Evolutionary conservation across 2,329 filamentous ascomycete genomes (phyloP), one percentile per base, ranked within the genome.

Genomic region (Aspergillus sp.): DNA sequence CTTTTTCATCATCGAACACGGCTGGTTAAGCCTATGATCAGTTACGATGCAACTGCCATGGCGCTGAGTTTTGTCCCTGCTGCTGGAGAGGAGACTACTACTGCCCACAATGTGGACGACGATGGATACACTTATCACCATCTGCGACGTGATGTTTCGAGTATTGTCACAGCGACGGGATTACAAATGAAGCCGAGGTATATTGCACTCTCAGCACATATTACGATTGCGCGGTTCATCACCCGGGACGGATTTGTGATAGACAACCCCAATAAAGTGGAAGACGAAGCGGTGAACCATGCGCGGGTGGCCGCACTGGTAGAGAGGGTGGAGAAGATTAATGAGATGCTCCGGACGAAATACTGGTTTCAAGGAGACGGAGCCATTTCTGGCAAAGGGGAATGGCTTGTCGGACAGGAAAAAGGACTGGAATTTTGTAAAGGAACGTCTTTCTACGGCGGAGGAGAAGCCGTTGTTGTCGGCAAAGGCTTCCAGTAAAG

Each of bases 361-460:
- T 89, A 89, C 54, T 96, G 92, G 91, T 85, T 86, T 19, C 79
- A 75, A 41, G 70, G 71, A 39, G 75, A 75, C 8, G 68, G 74
- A 23, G 77, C 21, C 9, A 78, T 82, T 58, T 76, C 75, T 28
- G 72, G 73, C 1, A 80, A 81, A 12, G 89, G 89, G 0, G 90
- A 95, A 71, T 97, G 94, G 92, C 79, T 90, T 23, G 87, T 97
- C n/a, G 93, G 94, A 0, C 86, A 96, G 68, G 92, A 94, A 74
- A 89, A 82, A 68, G 93, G 93, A 0, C 77, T 97, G 57, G 90
- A 94, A 70, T 87, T 87, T 60, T 85, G 91, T 48, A 86, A 84
- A 64, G 94, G 94, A 0, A 81, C 83, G 5, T 77, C 97, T 48
- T 98, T 93, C 92, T 97, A 97, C 78, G 94, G 90, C 38, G 91